Base-by-base conservation (phyloP, 768 basidiomycete species). In the Termitomyces sp. region DNA sequence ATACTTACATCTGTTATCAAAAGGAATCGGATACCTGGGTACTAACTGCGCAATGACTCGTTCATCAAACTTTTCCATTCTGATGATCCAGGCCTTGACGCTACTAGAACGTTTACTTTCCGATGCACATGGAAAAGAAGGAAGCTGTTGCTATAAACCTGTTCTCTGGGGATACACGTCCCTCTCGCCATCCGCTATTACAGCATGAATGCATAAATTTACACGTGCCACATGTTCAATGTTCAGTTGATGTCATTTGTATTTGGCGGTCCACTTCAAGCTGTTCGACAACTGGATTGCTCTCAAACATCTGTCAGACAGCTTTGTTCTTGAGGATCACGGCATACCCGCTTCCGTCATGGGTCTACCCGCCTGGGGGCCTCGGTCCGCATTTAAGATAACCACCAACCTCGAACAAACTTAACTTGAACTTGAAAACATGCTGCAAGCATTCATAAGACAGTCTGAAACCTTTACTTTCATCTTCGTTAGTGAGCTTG, bases 101-200 rank as follows among this genome's bases (percentile, higher is more conserved):
- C n/a, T n/a, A 29, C 29, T 3, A 14, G 38, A 56, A 42, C 42
- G 54, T 32, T 37, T 9, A 50, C 38, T 29, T 34, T 40, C 57
- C 53, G 57, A 63, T 46, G 40, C 47, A 50, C 51, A 48, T 50
- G 53, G 52, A 54, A 53, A 9, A 42, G 40, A 25, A 14, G 46
- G 49, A 42, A 20, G 17, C 15, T 47, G n/a, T 37, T 53, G 37
- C 46, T 31, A 50, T 49, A 50, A 38, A 45, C 38, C 38, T 55
- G 15, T 37, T 50, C 54, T 47, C 17, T 56, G 49, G 52, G 57
- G 62, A 45, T 63, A 59, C 2, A 25, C 40, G 15, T 42, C 38
- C 54, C 14, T 40, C 20, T 40, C 20, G n/a, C 50, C 17, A n/a
- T 36, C 50, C 36, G n/a, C n/a, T 37, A 37, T 52, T 34, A 51